Conservation (phyloP, 169 alveolate species). For the Cryptosporidium parvum region DNA sequence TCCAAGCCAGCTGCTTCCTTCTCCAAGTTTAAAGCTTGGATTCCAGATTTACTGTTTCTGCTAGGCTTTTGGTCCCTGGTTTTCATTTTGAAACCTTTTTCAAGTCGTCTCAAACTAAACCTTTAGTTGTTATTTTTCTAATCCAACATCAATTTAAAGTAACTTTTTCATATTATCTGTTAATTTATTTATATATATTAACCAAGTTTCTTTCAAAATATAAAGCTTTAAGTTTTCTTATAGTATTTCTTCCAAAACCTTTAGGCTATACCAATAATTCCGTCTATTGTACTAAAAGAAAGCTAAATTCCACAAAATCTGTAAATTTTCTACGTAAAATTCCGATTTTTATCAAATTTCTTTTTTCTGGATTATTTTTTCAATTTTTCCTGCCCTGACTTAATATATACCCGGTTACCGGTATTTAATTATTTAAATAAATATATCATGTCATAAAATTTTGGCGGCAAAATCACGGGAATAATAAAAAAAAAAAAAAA, state of each 20-base stretch:
- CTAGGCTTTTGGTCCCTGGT: conserved; percentile 37
- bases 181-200: neutral
- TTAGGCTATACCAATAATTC: neutral
- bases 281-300: neutral
- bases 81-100: conserved; percentile 15
- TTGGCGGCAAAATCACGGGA: conserved; percentile 15
- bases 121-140: neutral
- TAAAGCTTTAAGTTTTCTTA: neutral
- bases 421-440: conserved; percentile 9
- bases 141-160: neutral
- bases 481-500: neutral
- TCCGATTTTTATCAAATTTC: neutral
- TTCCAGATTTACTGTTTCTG: neutral
- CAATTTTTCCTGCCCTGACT: neutral
- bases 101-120: neutral
- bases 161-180: conserved; percentile 15
- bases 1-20: neutral
- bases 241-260: neutral
- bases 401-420: conserved; percentile 19
- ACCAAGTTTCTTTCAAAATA: neutral
- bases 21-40: neutral
- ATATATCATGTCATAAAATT: neutral
- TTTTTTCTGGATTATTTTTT: neutral
- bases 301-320: neutral
- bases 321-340: neutral